Conservation (phyloP, 2,329 filamentous ascomycete genomes). For the Lecanoromycetidae sp. region DNA sequence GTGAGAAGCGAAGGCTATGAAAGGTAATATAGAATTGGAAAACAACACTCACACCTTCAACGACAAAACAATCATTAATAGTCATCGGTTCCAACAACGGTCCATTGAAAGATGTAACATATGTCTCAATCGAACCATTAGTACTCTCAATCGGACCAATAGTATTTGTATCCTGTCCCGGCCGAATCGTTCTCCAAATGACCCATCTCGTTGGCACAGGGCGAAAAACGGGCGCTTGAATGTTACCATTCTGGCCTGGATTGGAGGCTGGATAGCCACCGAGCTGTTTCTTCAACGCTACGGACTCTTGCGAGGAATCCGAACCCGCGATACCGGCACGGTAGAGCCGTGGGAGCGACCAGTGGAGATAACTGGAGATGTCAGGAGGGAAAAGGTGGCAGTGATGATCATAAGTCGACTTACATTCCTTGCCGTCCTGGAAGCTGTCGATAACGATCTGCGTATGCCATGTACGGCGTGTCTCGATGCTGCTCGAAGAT, state of each 20-base stretch:
- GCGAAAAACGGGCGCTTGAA: background rate
- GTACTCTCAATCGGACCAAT: no score
- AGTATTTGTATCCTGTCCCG: no score
- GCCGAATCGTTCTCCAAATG: constrained; percentile 20
- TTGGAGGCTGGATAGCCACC: background rate
- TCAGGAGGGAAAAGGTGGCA: background rate
- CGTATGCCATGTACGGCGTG: background rate
- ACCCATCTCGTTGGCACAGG: constrained; percentile 28
- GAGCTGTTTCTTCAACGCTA: background rate
- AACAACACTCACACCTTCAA: no score
- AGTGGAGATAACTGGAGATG: background rate
- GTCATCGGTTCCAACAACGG: no score
- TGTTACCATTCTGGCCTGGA: background rate
- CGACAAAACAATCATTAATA: no score
- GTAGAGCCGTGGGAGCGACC: background rate
- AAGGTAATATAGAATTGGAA: no score
- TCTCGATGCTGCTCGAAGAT: background rate
- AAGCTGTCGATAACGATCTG: background rate
- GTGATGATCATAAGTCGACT: background rate
- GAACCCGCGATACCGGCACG: background rate
- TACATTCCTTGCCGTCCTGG: background rate
- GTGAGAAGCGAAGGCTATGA: no score
- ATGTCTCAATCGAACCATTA: no score
- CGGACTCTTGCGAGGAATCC: background rate
- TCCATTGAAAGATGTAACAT: no score